Base-by-base conservation (phyloP, 306 rosid species). In the Aeschynomene evenia region DNA sequence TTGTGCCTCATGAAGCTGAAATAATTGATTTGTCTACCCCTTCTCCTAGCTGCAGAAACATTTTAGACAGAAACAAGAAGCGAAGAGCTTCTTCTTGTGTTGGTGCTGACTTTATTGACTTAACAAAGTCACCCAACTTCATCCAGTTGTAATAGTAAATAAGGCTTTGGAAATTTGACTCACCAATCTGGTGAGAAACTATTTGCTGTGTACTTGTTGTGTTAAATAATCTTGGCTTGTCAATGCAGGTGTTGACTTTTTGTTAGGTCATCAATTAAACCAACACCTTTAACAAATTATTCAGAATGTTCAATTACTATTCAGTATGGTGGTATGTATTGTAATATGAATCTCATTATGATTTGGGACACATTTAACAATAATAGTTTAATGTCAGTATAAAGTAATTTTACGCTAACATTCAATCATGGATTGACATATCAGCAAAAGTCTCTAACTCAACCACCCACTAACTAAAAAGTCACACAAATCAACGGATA, bases 1-100 rank as follows among this genome's bases (percentile, higher is more conserved):
- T 39, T 36, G 45, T 67, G 68, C 85, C 86, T 19, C 54, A 50
- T 57, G 86, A 77, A 49, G 85, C 78, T 36, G 99, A 89, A 66
- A 62, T 94, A 40, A 81, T 94, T 31, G 97, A 94, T 77, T 45
- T 94, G 81, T 79, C 85, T 33, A 88, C 95, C 6, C 98, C 98
- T 54, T 80, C 98, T 43, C 89, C 98, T 4, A 54, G 76, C 50
- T 78, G 90, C 76, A 77, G 89, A 83, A 72, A 46, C 3, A 50
- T 82, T 75, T 58, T 80, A 22, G 73, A 60, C 1, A 75, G 82
- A 31, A 79, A 79, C 23, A 79, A 79, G 78, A 91, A 79, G 79
- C 84, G 94, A 66, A 89, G 85, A 80, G 63, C 78, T 80, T 39
- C 82, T n/a, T 31, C 84, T 16, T 22, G 75, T 20, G 64, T 46